Percentiles rank a stretch among this genome's conserved stretches.
phyloP scores from a whole-genome alignment of 768 basidiomycete species.

The Boletellus emodensis region DNA sequence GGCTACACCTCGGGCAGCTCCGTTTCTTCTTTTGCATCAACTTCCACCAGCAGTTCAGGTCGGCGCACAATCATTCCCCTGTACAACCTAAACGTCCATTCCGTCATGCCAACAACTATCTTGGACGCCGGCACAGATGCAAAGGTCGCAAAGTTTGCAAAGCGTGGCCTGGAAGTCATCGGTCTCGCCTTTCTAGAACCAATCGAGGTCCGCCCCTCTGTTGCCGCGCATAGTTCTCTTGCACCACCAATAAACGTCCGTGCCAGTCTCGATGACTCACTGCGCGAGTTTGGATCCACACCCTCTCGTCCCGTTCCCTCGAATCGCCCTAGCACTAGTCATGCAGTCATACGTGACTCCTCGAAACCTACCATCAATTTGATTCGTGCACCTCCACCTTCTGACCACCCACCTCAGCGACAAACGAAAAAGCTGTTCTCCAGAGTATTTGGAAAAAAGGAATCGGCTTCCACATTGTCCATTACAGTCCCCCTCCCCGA shows the following conservation, averaged over 20 bases:
- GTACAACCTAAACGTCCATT: constrained; percentile 85
- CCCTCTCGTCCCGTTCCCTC: constrained; percentile 12
- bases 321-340: constrained; percentile 1
- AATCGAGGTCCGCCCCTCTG: constrained; percentile 59
- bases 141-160: constrained; percentile 74
- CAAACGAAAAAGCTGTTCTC: constrained; percentile 62
- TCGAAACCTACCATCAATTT: constrained; percentile 16
- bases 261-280: constrained; percentile 27
- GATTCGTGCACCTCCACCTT: constrained; percentile 10
- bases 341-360: background rate
- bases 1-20: constrained; percentile 46
- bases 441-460: constrained; percentile 65
- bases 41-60: constrained; percentile 42
- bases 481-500: constrained; percentile 27
- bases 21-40: constrained; percentile 38
- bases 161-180: constrained; percentile 71
- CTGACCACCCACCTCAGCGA: constrained; percentile 25
- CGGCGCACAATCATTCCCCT: constrained; percentile 80
- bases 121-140: constrained; percentile 87
- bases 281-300: constrained; percentile 20
- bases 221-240: constrained; percentile 8
- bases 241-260: constrained; percentile 21
- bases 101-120: constrained; percentile 81
- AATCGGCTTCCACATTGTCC: constrained; percentile 13
- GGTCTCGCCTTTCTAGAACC: constrained; percentile 78